These are phyloP conservation scores for Huiozyma naganishii DNA, from an alignment of 805 yeast genomes.

Conservation along the genomic window DNA sequence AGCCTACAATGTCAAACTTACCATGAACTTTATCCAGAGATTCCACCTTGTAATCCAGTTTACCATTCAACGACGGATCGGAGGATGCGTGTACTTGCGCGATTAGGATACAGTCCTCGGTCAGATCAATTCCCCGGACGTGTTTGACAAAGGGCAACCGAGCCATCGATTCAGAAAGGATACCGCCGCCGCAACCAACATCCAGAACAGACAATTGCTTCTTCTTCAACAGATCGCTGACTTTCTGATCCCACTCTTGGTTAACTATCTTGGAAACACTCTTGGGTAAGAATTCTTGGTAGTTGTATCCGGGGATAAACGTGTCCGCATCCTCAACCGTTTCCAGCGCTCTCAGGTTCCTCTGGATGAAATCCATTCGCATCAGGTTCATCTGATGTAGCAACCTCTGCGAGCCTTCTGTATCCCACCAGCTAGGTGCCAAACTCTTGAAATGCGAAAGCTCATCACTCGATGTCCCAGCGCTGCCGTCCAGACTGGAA, in stretches of 20 bases:
- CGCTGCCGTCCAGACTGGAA: not conserved
- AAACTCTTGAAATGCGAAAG: slow-evolving; percentile 71
- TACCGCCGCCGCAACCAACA: slow-evolving; percentile 98
- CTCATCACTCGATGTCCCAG: slow-evolving; percentile 39
- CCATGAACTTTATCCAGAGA: slow-evolving; percentile 50
- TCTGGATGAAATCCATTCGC: slow-evolving; percentile 76
- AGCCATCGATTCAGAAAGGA: slow-evolving; percentile 77
- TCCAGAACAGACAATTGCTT: slow-evolving; percentile 52
- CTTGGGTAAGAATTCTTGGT: slow-evolving; percentile 50
- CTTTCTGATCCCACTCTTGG: slow-evolving; percentile 37
- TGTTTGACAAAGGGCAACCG: slow-evolving; percentile 49
- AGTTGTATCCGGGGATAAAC: slow-evolving; percentile 70
- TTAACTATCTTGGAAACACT: slow-evolving; percentile 43
- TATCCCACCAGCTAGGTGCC: slow-evolving; percentile 98
- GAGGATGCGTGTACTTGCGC: slow-evolving; percentile 56
- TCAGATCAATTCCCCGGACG: slow-evolving; percentile 79
- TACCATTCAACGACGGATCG: slow-evolving; percentile 53
- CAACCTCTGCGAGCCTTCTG: slow-evolving; percentile 83
- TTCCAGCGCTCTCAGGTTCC: slow-evolving; percentile 34
- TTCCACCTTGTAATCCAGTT: slow-evolving; percentile 47
- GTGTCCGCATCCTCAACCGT: slow-evolving; percentile 29
- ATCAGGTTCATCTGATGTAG: slow-evolving; percentile 89
- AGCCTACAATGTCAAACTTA: slow-evolving; percentile 66
- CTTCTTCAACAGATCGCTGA: slow-evolving; percentile 19
- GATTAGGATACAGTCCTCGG: slow-evolving; percentile 69